Evolutionary conservation across 106 monocot genomes (phyloP), one percentile per base, ranked within the genome.

Genomic region (Dioscorea dumetorum): DNA sequence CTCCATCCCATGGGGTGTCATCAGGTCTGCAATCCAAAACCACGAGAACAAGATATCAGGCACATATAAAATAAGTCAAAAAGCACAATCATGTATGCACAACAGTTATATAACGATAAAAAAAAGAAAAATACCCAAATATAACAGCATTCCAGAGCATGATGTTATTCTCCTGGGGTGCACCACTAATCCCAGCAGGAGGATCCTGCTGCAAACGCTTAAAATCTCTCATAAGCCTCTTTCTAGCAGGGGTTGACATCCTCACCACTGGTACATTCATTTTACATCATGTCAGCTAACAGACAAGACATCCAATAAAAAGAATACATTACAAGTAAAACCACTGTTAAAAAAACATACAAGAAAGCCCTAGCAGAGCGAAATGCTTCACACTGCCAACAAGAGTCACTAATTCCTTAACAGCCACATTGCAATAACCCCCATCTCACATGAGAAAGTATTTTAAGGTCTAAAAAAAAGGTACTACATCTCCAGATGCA

Each of bases 1-100:
- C 86, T 82, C 86, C 83, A 72, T 83, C 83, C 83, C 78, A 82
- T 62, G 82, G 78, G 11, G 78, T 82, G 61, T 74, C 82, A 62
- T 82, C 82, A 49, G 82, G 83, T 33, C 83, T 83, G 73, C 69
- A 68, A 60, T 68, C 50, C 22, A 67, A 57, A 57, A 51, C 22
- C 0, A 22, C 33, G 50, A 15, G 22, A 67, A 4, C 34, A 53
- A 49, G 10, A 2, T 11, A 48, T 50, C 15, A 67, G 21, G 13
- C 41, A 64, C 17, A n/a, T 20, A n/a, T 49, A 22, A 16, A 8
- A 21, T 48, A 62, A 34, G 54, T 19, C 32, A 32, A 14, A 56
- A 49, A 5, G 17, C 18, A 63, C 22, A 18, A 49, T 3, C 2
- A 41, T 24, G 48, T 58, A 57, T 18, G 3, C 14, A 24, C n/a